phyloP scores from a whole-genome alignment of 1,284 basidiomycete genomes.

The Malassezia vespertilionis region DNA sequence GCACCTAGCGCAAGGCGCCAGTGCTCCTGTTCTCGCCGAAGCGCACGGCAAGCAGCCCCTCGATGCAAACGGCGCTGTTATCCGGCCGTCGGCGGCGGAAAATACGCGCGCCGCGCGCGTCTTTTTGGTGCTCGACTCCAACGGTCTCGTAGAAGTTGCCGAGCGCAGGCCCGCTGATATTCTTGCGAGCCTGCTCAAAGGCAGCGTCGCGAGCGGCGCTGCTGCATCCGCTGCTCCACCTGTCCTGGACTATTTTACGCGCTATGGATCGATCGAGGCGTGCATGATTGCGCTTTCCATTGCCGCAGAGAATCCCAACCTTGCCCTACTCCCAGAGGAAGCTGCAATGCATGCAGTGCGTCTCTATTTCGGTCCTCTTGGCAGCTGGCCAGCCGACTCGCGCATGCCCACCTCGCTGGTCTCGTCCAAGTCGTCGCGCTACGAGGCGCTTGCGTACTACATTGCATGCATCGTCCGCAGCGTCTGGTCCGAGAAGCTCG shows the following conservation, averaged over 20 bases:
- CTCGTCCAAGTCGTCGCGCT: slow-evolving; percentile 50
- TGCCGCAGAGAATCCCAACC: slow-evolving; percentile 49
- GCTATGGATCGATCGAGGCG: slow-evolving; percentile 52
- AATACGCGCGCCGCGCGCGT: slow-evolving; percentile 61
- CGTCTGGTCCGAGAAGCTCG: slow-evolving; percentile 66
- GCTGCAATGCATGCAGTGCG: slow-evolving; percentile 37
- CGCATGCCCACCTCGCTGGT: slow-evolving; percentile 24
- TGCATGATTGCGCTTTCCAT: slow-evolving; percentile 77
- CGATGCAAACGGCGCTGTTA: slow-evolving; percentile 26
- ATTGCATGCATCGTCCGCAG: slow-evolving; percentile 73
- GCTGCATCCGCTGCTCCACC: slow-evolving; percentile 27
- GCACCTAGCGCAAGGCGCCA: slow-evolving; percentile 23
- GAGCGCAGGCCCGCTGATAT: slow-evolving; percentile 75
- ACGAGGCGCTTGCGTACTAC: slow-evolving; percentile 79
- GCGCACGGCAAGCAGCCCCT: slow-evolving; percentile 4
- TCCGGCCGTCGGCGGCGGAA: slow-evolving; percentile 71
- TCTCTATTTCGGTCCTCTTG: slow-evolving; percentile 37
- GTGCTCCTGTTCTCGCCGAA: slow-evolving; percentile 32
- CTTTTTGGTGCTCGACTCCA: slow-evolving; percentile 75
- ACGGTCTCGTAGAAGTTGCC: slow-evolving; percentile 68
- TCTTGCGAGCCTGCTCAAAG: slow-evolving; percentile 53
- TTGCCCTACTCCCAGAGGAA: slow-evolving; percentile 23
- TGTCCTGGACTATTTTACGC: slow-evolving; percentile 40
- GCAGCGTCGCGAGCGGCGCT: slow-evolving; percentile 34
- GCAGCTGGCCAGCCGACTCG: slow-evolving; percentile 35